A percentile compares a stretch with the other conserved stretches of the same genome.
Evolutionary conservation across 129 eudicot genomes (phyloP).

Genomic region (Silybum marianum): DNA sequence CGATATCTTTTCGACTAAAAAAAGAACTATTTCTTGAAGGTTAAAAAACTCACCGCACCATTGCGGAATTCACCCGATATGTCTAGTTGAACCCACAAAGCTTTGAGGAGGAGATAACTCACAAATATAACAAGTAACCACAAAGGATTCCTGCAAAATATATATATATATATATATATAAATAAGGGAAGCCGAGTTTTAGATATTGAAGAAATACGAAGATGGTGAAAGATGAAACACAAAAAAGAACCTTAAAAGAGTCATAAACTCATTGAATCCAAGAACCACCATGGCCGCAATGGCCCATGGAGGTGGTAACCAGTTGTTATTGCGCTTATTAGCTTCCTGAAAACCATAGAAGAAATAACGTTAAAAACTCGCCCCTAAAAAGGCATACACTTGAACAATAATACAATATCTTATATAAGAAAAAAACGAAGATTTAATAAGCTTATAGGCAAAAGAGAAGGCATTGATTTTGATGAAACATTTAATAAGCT

Average conservation of each 20-base stretch:
- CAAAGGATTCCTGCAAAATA: constrained; percentile 74
- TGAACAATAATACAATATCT: too few relatives aligned
- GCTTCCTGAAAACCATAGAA: constrained; percentile 74
- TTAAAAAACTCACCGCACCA: constrained; percentile 72
- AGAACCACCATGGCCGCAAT: constrained; percentile 73
- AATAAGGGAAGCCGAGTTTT: constrained; percentile 10
- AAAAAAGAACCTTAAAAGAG: constrained; percentile 75
- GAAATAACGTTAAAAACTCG: background rate
- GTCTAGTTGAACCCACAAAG: constrained; percentile 99
- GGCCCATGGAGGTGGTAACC: constrained; percentile 99
- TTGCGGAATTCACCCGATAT: constrained; percentile 82
- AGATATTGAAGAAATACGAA: background rate
- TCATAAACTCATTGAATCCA: constrained; percentile 97
- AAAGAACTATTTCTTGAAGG: background rate
- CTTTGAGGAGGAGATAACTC: constrained; percentile 72
- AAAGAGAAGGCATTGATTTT: background rate
- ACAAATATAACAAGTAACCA: constrained; percentile 78
- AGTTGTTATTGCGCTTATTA: constrained; percentile 87
- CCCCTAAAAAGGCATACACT: background rate
- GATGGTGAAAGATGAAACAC: background rate
- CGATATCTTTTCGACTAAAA: background rate
- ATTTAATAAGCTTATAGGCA: background rate
- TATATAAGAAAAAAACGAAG: background rate
- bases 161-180: background rate
- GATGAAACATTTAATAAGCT: background rate